Conservation (phyloP, 78 protist genomes). For the Guillardia theta region DNA sequence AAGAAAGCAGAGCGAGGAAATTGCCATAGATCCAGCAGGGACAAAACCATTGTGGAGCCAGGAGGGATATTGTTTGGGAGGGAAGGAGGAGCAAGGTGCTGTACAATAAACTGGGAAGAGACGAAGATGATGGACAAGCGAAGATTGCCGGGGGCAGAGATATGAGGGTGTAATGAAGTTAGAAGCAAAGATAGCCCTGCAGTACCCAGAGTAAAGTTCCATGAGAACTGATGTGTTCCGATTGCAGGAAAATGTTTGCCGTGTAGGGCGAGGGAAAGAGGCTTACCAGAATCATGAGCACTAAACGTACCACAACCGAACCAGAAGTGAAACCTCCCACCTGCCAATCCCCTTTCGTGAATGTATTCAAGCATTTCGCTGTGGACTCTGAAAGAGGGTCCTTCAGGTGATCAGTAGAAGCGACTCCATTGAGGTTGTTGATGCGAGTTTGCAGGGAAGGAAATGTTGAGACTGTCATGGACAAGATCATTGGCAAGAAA, state of each 20-base stretch:
- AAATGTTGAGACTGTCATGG: background rate
- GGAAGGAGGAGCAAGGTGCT: too few species aligned
- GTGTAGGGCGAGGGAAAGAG: background rate
- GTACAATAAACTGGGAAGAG: too few species aligned
- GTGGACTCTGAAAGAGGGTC: background rate
- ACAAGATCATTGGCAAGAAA: constrained; percentile 9
- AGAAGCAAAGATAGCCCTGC: background rate
- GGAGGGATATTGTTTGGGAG: too few species aligned
- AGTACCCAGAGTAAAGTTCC: background rate
- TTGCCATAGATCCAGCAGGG: too few species aligned
- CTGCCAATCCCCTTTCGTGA: background rate
- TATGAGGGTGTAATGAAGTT: background rate
- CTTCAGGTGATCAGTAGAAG: background rate
- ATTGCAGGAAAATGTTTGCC: background rate
- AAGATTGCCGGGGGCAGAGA: too few species aligned
- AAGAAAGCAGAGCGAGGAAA: too few species aligned
- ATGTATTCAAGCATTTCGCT: background rate
- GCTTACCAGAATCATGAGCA: too few species aligned
- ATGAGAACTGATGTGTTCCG: background rate
- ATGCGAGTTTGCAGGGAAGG: background rate
- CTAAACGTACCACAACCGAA: too few species aligned
- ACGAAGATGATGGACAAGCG: too few species aligned
- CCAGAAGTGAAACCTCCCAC: background rate
- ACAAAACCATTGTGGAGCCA: too few species aligned
- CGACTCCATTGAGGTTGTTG: background rate